Base-by-base conservation (phyloP, 108 stramenopile species). In the Pseudonitzschia multistriata region DNA sequence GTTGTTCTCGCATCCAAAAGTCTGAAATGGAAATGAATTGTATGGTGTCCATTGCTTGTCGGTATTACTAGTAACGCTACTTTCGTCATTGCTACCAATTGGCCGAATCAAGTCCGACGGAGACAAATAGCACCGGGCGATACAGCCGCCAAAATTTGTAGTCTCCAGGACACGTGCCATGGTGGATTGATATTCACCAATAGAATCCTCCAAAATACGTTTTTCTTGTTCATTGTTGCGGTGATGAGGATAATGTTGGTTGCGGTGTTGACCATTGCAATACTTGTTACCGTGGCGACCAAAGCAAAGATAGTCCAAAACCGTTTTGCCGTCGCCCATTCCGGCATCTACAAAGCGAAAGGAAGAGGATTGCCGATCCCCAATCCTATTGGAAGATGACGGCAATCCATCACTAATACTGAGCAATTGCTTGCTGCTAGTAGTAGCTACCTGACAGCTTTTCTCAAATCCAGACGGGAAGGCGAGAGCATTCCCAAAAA, bases 191-290 rank as follows among this genome's bases (percentile, higher is more conserved):
- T 69, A 68, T 54, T 74, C 74, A 17, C 28, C 35, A 33, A 68
- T 61, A n/a, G 74, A 67, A 30, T 74, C 68, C 31, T 47, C 50
- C 35, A n/a, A n/a, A n/a, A n/a, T n/a, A n/a, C n/a, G n/a, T n/a
- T n/a, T n/a, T n/a, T 24, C 21, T 13, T 49, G 42, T 17, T 45
- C 35, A 24, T 67, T 52, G 65, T 33, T 25, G 40, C 13, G 40
- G 40, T 42, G 7, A 13, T 42, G 40, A 10, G 40, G 10, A 42
- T 42, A 10, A 13, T 42, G 40, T 7, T 7, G 7, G 13, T 42
- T 42, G 24, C 22, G 5, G 10, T 53, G 19, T 10, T 24, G 22
- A 10, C 24, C n/a, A n/a, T n/a, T 53, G 0, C 10, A n/a, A 22
- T 25, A 10, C n/a, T 25, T n/a, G 24, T 25, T 17, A 8, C n/a